These are phyloP conservation scores for Kluyveromyces lactis DNA, from an alignment of 805 yeast genomes.

Conservation along the genomic window DNA sequence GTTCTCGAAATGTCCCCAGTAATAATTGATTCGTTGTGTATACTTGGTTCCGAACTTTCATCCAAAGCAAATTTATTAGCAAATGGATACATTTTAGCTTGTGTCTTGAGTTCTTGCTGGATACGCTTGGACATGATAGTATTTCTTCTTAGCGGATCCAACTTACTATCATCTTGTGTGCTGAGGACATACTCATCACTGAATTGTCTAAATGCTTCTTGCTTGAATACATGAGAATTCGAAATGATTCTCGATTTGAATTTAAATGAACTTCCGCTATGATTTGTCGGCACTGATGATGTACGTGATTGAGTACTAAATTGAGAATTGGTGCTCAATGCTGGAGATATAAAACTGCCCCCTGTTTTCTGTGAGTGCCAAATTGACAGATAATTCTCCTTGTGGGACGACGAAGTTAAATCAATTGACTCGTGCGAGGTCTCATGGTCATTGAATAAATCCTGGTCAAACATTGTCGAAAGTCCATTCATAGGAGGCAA, in stretches of 20 bases:
- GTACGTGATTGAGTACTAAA: slow-evolving; percentile 16
- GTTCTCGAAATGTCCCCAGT: neutral
- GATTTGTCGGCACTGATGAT: slow-evolving; percentile 12
- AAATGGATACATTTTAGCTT: slow-evolving; percentile 6
- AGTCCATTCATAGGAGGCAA: slow-evolving; percentile 3
- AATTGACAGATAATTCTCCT: slow-evolving; percentile 21
- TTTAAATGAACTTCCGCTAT: slow-evolving; percentile 11
- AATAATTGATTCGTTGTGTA: neutral
- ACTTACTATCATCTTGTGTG: neutral
- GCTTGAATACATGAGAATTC: slow-evolving; percentile 12
- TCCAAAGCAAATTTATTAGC: neutral
- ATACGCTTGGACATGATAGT: slow-evolving; percentile 15
- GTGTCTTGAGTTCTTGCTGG: slow-evolving; percentile 11
- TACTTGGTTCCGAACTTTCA: neutral
- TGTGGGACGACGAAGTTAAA: slow-evolving; percentile 11
- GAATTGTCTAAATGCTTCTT: slow-evolving; percentile 2
- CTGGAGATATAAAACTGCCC: slow-evolving; percentile 16
- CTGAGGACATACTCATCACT: slow-evolving; percentile 2
- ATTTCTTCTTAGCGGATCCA: slow-evolving; percentile 21
- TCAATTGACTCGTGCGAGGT: slow-evolving; percentile 20
- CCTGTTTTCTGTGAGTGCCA: slow-evolving; percentile 27
- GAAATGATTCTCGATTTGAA: slow-evolving; percentile 24
- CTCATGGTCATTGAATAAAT: slow-evolving; percentile 19
- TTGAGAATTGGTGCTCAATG: slow-evolving; percentile 18
- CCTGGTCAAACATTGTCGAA: slow-evolving; percentile 17